Base-by-base conservation (phyloP, 805 yeast genomes). In the Kazachstania viticola region DNA sequence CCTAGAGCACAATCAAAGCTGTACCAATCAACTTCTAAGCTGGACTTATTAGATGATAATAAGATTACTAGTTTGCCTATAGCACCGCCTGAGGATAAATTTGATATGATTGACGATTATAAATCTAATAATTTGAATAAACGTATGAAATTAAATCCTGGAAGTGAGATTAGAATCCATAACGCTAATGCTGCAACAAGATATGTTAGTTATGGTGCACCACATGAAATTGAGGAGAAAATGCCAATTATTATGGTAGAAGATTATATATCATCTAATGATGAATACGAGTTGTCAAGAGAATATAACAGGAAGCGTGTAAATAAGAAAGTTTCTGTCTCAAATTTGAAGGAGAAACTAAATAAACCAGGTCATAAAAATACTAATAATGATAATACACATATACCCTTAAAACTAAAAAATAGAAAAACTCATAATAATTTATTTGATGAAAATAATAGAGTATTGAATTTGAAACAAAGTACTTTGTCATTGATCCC, bases 31-130 rank as follows among this genome's bases (percentile, higher is more conserved):
- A 39, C 45, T n/a, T 48, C 55, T n/a, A 51, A 48, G 35, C 40
- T 51, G 32, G 56, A 52, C 35, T 34, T 51, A 22, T 35, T 52
- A 14, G 56, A 52, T 29, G 54, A 48, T 26, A 40, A 42, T 22
- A 51, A 39, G 14, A 31, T 52, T 5, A 52, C 56, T 2, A 47
- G 50, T 18, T 36, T 52, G 11, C 58, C 58, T 5, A 45, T 52
- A 14, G 47, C 47, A 14, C 58, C 54, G 4, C 58, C 58, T 4
- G 31, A 31, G 6, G 33, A 31, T 14, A 12, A 27, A 9, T 23
- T 17, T 2, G 14, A 21, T 9, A 15, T 16, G 8, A 22, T 14
- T 12, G 29, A 22, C 13, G 21, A 26, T 8, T 14, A 19, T 21
- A 18, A 19, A 17, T 14, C 15, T 11, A 14, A 16, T 12, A 11